These are phyloP conservation scores for Metschnikowia baotianmanensis DNA, from an alignment of 805 yeast species.

Conservation along the genomic window DNA sequence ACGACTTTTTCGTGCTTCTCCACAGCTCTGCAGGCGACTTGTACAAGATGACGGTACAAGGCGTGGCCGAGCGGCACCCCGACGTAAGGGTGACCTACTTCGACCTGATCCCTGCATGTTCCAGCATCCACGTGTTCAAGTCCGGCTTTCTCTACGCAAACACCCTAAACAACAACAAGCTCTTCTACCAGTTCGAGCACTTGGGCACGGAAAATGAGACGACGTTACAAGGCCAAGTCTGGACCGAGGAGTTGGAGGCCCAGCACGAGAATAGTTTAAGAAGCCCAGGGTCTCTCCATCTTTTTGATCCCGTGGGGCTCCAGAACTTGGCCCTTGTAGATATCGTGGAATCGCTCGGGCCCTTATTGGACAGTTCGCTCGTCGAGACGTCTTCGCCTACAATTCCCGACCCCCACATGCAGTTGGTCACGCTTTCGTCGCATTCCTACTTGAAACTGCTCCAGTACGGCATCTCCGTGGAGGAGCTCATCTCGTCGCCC, in stretches of 20 bases:
- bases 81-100: constrained; percentile 56
- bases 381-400: constrained; percentile 16
- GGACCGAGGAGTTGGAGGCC: constrained; percentile 5
- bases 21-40: constrained; percentile 76
- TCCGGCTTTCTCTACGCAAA: constrained; percentile 76
- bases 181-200: constrained; percentile 74
- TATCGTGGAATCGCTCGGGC: constrained; percentile 48
- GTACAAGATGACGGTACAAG: constrained; percentile 54
- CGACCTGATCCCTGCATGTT: constrained; percentile 67
- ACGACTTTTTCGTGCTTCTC: constrained; percentile 60
- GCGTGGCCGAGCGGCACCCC: constrained; percentile 7
- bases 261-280: constrained; percentile 1
- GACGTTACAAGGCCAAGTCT: constrained; percentile 10
- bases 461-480: constrained; percentile 57
- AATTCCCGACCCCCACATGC: constrained; percentile 19
- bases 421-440: constrained; percentile 32
- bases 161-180: constrained; percentile 59
- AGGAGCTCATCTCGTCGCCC: constrained; percentile 69
- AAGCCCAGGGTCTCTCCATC: neutral
- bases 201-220: constrained; percentile 56
- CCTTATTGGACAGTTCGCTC: constrained; percentile 38
- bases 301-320: constrained; percentile 34
- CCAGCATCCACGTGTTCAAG: constrained; percentile 56
- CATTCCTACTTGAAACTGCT: constrained; percentile 48
- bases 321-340: constrained; percentile 62